Evolutionary conservation across 495 filamentous ascomycete species (phyloP).

Genomic region (Durotheca rogersii): DNA sequence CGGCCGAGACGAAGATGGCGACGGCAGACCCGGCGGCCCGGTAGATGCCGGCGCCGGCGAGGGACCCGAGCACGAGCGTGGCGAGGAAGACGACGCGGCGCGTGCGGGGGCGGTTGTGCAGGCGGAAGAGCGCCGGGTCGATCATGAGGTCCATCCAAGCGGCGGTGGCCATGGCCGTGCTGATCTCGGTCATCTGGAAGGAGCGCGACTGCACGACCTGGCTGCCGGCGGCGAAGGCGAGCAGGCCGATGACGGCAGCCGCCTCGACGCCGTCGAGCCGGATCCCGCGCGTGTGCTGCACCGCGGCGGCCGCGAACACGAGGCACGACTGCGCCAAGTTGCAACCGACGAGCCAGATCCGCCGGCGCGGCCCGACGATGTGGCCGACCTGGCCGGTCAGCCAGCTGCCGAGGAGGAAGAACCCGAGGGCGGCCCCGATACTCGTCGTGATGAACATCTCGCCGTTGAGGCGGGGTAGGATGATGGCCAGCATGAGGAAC

Average conservation of each 20-base stretch:
- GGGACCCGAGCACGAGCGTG: constrained; percentile 51
- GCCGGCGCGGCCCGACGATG: constrained; percentile 49
- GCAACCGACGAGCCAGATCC: constrained; percentile 54
- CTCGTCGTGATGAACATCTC: constrained; percentile 52
- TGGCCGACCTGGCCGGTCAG: constrained; percentile 59
- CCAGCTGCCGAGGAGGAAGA: constrained; percentile 56
- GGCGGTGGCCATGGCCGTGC: constrained; percentile 67
- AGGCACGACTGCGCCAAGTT: constrained; percentile 55
- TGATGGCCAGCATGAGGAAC: constrained; percentile 55
- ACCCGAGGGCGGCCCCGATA: constrained; percentile 53
- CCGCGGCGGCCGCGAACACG: constrained; percentile 51
- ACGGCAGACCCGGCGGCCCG: constrained; percentile 43
- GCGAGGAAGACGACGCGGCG: constrained; percentile 53
- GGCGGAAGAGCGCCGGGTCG: constrained; percentile 47
- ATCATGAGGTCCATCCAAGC: constrained; percentile 63
- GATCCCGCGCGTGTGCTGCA: constrained; percentile 47
- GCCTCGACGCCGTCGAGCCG: constrained; percentile 38
- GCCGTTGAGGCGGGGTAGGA: constrained; percentile 49
- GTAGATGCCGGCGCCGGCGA: constrained; percentile 55
- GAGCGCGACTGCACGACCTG: constrained; percentile 60
- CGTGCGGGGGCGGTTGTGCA: constrained; percentile 53
- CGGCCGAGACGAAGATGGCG: constrained; percentile 44
- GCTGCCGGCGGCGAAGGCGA: constrained; percentile 58
- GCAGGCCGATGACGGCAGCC: constrained; percentile 47
- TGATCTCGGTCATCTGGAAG: constrained; percentile 61